phyloP scores from a whole-genome alignment of 495 filamentous ascomycete species.

The Daldinia caldariorum region DNA sequence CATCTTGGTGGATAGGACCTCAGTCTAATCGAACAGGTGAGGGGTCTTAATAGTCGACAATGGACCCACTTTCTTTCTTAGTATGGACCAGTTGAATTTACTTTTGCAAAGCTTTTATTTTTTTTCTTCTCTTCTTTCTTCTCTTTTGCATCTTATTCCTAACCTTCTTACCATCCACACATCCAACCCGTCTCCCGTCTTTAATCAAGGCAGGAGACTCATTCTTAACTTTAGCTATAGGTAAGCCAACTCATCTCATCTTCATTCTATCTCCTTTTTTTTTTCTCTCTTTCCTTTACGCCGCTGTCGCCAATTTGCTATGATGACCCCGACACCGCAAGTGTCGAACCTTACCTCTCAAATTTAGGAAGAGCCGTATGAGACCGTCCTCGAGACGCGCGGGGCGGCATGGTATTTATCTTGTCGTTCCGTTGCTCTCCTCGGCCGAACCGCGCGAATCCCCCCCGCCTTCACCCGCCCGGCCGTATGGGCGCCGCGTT shows the following conservation, averaged over 20 bases:
- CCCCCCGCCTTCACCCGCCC: neutral
- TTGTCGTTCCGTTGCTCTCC: neutral
- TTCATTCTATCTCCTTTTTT: neutral
- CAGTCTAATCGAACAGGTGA: neutral
- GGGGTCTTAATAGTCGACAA: neutral
- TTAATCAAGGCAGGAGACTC: neutral
- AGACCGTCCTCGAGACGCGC: constrained; percentile 48
- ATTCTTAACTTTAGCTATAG: neutral
- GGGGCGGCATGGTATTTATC: neutral
- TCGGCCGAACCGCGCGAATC: constrained; percentile 34
- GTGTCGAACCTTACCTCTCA: constrained; percentile 58
- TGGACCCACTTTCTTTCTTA: constrained; percentile 15
- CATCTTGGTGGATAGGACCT: no score
- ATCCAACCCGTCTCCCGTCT: neutral
- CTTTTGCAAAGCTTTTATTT: constrained; percentile 29
- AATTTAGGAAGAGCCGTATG: constrained; percentile 65
- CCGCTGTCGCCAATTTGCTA: constrained; percentile 35
- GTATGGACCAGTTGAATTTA: neutral
- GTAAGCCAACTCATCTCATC: constrained; percentile 23
- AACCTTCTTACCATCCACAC: no score
- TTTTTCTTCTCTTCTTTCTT: constrained; percentile 26
- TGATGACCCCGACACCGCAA: constrained; percentile 61
- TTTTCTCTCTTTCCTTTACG: neutral
- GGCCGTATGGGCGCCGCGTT: constrained; percentile 45
- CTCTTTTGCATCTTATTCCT: constrained; percentile 15